These are phyloP conservation scores for Nothopassalora personata DNA, from an alignment of 2,329 filamentous ascomycete species.

Conservation along the genomic window DNA sequence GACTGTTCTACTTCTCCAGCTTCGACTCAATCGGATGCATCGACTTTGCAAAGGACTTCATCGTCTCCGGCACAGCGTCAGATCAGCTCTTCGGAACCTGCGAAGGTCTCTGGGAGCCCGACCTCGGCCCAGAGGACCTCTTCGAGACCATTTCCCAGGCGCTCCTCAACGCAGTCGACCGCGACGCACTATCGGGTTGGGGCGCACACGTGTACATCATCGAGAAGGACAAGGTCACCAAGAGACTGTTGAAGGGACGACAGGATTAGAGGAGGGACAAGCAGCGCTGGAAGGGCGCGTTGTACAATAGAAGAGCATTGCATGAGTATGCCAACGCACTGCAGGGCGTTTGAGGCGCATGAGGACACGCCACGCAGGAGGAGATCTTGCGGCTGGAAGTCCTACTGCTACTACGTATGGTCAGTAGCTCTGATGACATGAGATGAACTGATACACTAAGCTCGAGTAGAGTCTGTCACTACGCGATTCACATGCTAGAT, in stretches of 20 bases:
- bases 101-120: slow-evolving; percentile 94
- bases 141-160: slow-evolving; percentile 98
- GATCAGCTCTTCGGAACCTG: slow-evolving; percentile 99
- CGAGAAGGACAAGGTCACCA: slow-evolving; percentile 99
- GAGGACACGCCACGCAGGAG: not conserved
- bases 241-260: slow-evolving; percentile 94
- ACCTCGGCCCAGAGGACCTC: slow-evolving; percentile 88
- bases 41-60: slow-evolving; percentile 99
- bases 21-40: slow-evolving; percentile 99
- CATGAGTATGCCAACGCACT: slow-evolving; percentile 9
- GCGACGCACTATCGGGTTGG: slow-evolving; percentile 96
- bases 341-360: slow-evolving; percentile 11
- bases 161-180: slow-evolving; percentile 89
- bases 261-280: slow-evolving; percentile 57
- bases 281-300: not conserved
- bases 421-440: slow-evolving; percentile 17
- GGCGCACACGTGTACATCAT: slow-evolving; percentile 99
- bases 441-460: slow-evolving; percentile 1
- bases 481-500: too few relatives aligned
- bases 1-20: slow-evolving; percentile 12
- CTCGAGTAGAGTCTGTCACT: too few relatives aligned
- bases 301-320: slow-evolving; percentile 19
- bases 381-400: not conserved
- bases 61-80: slow-evolving; percentile 90
- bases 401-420: not conserved